Percentiles rank a stretch among this genome's conserved stretches.
Evolutionary conservation across 148 eudicot species (phyloP).

Genomic region (Salicornia ramosissima): DNA sequence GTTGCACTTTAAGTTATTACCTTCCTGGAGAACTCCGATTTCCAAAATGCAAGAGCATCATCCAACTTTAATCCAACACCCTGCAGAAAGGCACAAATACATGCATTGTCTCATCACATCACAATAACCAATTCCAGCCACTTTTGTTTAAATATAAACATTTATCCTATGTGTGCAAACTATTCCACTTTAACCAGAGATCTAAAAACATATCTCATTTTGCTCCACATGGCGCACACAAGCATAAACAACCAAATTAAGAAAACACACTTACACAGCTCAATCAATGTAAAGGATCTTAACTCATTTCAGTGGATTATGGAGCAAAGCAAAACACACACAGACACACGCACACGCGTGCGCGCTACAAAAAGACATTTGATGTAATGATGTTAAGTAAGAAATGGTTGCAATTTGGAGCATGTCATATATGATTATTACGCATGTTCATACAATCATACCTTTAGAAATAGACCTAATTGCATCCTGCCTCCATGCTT

Average conservation of each 20-base stretch:
- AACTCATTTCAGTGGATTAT: neutral
- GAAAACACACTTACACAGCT: neutral
- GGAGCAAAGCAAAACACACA: neutral
- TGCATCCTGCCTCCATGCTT: conserved; percentile 98
- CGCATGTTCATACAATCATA: conserved; percentile 14
- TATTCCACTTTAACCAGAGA: neutral
- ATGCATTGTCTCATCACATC: neutral
- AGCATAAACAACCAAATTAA: neutral
- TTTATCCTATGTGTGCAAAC: neutral
- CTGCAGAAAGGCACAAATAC: conserved; percentile 29
- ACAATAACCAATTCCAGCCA: neutral
- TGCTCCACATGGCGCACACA: too few species aligned
- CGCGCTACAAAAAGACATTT: neutral
- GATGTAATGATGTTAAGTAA: neutral
- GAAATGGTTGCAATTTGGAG: neutral
- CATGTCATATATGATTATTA: neutral
- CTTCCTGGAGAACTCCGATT: conserved; percentile 85
- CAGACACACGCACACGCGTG: too few species aligned
- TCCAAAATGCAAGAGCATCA: conserved; percentile 98
- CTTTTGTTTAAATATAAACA: neutral
- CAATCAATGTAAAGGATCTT: too few species aligned
- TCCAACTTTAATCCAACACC: conserved; percentile 95
- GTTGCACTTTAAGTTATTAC: conserved; percentile 28
- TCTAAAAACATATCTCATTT: neutral
- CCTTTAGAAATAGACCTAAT: conserved; percentile 95